Conservation (phyloP, 805 yeast genomes). For the Candida adriatica region DNA sequence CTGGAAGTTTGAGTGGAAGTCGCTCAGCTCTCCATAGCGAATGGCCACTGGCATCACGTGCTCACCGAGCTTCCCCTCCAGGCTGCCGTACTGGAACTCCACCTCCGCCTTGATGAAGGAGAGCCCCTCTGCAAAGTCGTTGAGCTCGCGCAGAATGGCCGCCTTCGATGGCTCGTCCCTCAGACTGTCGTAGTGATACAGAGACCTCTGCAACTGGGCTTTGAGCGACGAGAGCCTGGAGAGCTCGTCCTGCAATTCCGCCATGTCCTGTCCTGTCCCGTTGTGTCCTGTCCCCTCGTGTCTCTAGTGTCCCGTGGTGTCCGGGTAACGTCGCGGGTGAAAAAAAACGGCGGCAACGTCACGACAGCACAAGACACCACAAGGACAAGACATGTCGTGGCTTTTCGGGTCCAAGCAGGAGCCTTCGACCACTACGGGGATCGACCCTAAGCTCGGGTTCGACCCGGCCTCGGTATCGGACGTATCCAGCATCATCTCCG, state of each 20-base stretch:
- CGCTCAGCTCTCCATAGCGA: slow-evolving; percentile 10
- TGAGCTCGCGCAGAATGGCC: slow-evolving; percentile 11
- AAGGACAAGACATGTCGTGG: slow-evolving; percentile 29
- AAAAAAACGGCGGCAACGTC: too few species aligned
- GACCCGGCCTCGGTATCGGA: slow-evolving; percentile 60
- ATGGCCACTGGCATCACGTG: slow-evolving; percentile 1
- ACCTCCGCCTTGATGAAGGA: slow-evolving; percentile 10
- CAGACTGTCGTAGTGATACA: slow-evolving; percentile 7
- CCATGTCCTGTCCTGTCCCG: too few species aligned
- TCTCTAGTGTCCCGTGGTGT: too few species aligned
- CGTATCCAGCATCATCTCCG: slow-evolving; percentile 53
- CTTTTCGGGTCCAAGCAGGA: slow-evolving; percentile 23
- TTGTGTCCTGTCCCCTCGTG: neutral
- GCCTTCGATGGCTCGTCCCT: slow-evolving; percentile 12
- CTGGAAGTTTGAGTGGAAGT: slow-evolving; percentile 14
- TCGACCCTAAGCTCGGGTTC: slow-evolving; percentile 38
- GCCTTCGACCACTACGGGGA: slow-evolving; percentile 7
- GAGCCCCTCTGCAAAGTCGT: slow-evolving; percentile 12
- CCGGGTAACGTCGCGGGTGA: too few species aligned
- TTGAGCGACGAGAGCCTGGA: slow-evolving; percentile 5
- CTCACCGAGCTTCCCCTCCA: neutral
- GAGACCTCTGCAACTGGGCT: slow-evolving; percentile 7
- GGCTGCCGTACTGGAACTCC: slow-evolving; percentile 15
- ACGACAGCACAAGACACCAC: too few species aligned
- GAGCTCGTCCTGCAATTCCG: slow-evolving; percentile 5